A percentile compares a stretch with the other conserved stretches of the same genome.
These are phyloP conservation scores for Pleurotus eryngii DNA, from an alignment of 768 basidiomycete species.

Conservation along the genomic window DNA sequence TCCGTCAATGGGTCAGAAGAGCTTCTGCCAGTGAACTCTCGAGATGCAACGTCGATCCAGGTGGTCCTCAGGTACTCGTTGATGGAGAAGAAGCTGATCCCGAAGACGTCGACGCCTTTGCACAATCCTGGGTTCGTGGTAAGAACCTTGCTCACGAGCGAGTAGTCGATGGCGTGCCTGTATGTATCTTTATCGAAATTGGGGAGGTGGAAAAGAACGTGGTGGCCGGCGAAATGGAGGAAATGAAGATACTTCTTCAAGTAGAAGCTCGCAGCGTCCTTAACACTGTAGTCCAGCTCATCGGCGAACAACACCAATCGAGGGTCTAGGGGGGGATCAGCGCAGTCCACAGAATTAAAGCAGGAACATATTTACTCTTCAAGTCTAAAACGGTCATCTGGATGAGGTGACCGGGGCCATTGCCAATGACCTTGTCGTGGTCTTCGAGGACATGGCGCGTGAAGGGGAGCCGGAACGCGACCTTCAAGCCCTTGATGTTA, in stretches of 20 bases:
- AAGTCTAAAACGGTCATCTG: conserved; percentile 13
- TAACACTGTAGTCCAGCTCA: neutral
- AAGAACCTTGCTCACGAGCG: conserved; percentile 12
- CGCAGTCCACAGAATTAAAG: neutral
- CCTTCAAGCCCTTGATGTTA: conserved; percentile 4
- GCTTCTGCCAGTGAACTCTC: neutral
- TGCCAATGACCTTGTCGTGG: neutral
- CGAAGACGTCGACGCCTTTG: conserved; percentile 11
- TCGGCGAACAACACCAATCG: too few species aligned
- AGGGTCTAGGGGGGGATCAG: too few species aligned
- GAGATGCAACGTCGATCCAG: conserved; percentile 5
- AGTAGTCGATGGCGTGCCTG: conserved; percentile 17
- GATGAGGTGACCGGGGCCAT: conserved; percentile 5
- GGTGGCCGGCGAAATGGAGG: conserved; percentile 17
- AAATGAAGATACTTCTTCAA: conserved; percentile 16
- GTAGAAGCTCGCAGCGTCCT: conserved; percentile 8
- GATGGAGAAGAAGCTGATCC: conserved; percentile 11
- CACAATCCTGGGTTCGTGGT: conserved; percentile 4
- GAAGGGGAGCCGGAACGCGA: conserved; percentile 11
- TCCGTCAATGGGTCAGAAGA: neutral
- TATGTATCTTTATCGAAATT: conserved; percentile 17
- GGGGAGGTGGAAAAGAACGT: conserved; percentile 20
- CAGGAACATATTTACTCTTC: conserved; percentile 2
- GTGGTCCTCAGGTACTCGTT: conserved; percentile 12
- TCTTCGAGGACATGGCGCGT: conserved; percentile 2